phyloP scores from a whole-genome alignment of 2,329 filamentous ascomycete species.

The Trichoderma pleuroti region DNA sequence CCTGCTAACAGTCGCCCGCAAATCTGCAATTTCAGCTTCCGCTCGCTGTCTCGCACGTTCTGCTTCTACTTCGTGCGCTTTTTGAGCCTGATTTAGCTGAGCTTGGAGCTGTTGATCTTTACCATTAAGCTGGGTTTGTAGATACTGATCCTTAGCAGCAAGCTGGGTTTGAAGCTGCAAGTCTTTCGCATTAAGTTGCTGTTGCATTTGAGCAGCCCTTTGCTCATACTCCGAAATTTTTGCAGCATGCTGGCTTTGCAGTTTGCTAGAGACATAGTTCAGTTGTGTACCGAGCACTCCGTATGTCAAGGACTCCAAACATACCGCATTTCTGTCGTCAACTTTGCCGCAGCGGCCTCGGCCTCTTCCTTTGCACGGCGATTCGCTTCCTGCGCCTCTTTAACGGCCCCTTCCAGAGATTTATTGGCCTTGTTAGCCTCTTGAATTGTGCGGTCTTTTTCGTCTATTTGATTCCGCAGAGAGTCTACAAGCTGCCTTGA shows the following conservation, averaged over 20 bases:
- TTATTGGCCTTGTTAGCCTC: slow-evolving; percentile 45
- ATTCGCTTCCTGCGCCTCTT: slow-evolving; percentile 72
- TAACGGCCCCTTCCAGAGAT: slow-evolving; percentile 52
- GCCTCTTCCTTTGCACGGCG: slow-evolving; percentile 60
- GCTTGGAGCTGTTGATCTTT: slow-evolving; percentile 32
- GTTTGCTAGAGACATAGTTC: slow-evolving; percentile 27
- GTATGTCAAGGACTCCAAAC: slow-evolving; percentile 18
- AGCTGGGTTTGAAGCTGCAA: slow-evolving; percentile 32
- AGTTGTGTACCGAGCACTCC: slow-evolving; percentile 5
- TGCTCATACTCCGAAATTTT: slow-evolving; percentile 26
- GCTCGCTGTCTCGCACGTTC: slow-evolving; percentile 46
- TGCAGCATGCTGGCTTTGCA: slow-evolving; percentile 32
- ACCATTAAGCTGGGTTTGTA: slow-evolving; percentile 18
- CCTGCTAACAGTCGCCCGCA: slow-evolving; percentile 57
- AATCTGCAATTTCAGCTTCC: slow-evolving; percentile 61
- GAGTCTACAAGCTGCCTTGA: slow-evolving; percentile 92
- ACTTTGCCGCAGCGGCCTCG: slow-evolving; percentile 24
- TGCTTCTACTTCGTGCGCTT: slow-evolving; percentile 46
- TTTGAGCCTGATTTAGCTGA: slow-evolving; percentile 36
- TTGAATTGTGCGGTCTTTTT: slow-evolving; percentile 57
- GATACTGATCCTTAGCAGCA: not conserved
- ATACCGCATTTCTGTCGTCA: slow-evolving; percentile 53
- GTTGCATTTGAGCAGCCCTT: slow-evolving; percentile 21
- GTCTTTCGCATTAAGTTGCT: slow-evolving; percentile 24
- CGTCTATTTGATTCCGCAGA: slow-evolving; percentile 70